Evolutionary conservation across 805 yeast genomes (phyloP), one percentile per base, ranked within the genome.

Genomic region (Starmerella apis): DNA sequence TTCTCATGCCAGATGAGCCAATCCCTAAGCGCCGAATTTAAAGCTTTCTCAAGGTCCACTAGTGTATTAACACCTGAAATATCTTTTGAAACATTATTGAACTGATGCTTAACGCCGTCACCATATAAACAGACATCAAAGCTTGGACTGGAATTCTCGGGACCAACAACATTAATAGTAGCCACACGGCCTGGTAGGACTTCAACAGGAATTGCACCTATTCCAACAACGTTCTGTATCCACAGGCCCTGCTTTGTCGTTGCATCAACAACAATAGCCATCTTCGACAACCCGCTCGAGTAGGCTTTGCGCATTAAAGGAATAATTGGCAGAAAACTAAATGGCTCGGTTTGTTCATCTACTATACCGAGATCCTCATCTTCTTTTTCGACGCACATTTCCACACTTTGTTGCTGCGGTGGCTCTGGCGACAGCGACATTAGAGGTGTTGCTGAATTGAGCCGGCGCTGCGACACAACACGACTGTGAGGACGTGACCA

Each of bases 401-500:
- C 35, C 10, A 18, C 35, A 4, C 6, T 11, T 25, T 19, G 4
- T 25, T 5, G 33, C 23, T 3, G 4, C 8, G 45, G 1, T 25
- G 25, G 25, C 13, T 28, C 16, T 5, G 45, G 35, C 22, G 43
- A 18, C 22, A 8, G 22, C 13, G 32, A 25, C n/a, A 16, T 23
- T 10, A 13, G 24, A 3, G 43, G 20, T 24, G 30, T 19, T 13
- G n/a, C n/a, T n/a, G n/a, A 13, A 11, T 10, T n/a, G 31, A 5
- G 43, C 9, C 43, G 28, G 11, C 20, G 28, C 30, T 14, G 43
- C 19, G 51, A 48, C 7, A 48, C 39, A 13, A 48, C 47, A 19
- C 51, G 47, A 18, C 32, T 27, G 8, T 43, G 32, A 22, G 35
- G 13, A 8, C 35, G 30, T 16, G 30, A n/a, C 25, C 43, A 27